These are phyloP conservation scores for Verbascum thapsus DNA, from an alignment of 257 asterid genomes.

Conservation along the genomic window DNA sequence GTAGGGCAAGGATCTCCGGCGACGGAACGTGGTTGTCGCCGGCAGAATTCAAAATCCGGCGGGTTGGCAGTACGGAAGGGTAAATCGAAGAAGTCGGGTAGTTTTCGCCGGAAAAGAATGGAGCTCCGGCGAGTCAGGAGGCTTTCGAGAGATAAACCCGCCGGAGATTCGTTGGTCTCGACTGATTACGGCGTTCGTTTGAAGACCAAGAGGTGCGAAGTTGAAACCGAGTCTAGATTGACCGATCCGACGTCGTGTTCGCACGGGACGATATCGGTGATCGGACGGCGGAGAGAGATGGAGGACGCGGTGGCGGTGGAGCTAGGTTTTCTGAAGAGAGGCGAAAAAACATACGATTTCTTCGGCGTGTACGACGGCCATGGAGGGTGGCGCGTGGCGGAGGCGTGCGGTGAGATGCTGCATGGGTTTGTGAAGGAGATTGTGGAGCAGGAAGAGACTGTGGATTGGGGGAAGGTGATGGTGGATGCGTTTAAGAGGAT, in stretches of 20 bases:
- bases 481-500: constrained; percentile 45
- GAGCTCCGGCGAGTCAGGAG: constrained; percentile 35
- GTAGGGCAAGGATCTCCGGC: background rate
- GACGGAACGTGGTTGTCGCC: background rate
- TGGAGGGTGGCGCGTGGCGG: constrained; percentile 60
- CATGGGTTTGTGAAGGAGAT: constrained; percentile 36
- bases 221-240: background rate
- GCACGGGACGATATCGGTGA: constrained; percentile 52
- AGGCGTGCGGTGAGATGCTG: constrained; percentile 47
- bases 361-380: constrained; percentile 66
- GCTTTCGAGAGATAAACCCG: background rate
- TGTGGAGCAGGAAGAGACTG: constrained; percentile 18
- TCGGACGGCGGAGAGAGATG: constrained; percentile 68
- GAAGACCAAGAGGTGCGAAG: constrained; percentile 12
- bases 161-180: background rate
- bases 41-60: background rate
- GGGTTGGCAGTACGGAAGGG: background rate
- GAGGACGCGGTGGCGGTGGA: constrained; percentile 59
- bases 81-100: background rate
- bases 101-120: constrained; percentile 34
- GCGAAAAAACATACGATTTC: constrained; percentile 40
- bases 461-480: constrained; percentile 59
- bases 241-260: constrained; percentile 24
- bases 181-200: background rate
- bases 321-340: constrained; percentile 37